A percentile compares a stretch with the other conserved stretches of the same genome.
Conservation (phyloP, 2,329 filamentous ascomycete species). For the Arachnomyces sp. region DNA sequence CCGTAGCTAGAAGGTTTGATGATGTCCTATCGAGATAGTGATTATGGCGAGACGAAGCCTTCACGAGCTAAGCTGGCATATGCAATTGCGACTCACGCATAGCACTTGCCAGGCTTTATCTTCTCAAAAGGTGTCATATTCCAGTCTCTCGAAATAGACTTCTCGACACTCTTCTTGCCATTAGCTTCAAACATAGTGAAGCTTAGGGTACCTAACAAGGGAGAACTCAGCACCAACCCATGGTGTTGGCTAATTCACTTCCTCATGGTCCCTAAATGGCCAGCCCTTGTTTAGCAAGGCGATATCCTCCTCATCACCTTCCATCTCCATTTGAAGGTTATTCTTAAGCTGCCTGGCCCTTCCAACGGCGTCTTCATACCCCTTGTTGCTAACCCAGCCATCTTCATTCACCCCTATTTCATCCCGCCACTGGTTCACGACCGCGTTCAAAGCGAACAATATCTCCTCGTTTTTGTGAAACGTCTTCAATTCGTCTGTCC, state of each 20-base stretch:
- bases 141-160: too few species aligned
- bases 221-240: too few species aligned
- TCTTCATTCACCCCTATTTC: constrained; percentile 17
- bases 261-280: constrained; percentile 9
- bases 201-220: too few species aligned
- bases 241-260: constrained; percentile 7
- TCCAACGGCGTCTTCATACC: constrained; percentile 3
- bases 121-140: too few species aligned
- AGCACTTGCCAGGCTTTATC: too few species aligned
- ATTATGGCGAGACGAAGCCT: too few species aligned
- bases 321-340: constrained; percentile 4
- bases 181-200: too few species aligned
- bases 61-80: too few species aligned
- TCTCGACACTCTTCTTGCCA: too few species aligned
- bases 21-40: too few species aligned
- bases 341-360: constrained; percentile 4
- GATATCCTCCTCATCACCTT: constrained; percentile 9
- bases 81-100: too few species aligned
- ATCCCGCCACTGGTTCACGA: constrained; percentile 16
- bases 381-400: constrained; percentile 12
- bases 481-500: constrained; percentile 7
- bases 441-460: constrained; percentile 15
- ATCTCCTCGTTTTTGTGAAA: constrained; percentile 13
- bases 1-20: too few species aligned
- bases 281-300: constrained; percentile 7